phyloP scores from a whole-genome alignment of 345 rosid species.

The Euphorbia tirucalli region DNA sequence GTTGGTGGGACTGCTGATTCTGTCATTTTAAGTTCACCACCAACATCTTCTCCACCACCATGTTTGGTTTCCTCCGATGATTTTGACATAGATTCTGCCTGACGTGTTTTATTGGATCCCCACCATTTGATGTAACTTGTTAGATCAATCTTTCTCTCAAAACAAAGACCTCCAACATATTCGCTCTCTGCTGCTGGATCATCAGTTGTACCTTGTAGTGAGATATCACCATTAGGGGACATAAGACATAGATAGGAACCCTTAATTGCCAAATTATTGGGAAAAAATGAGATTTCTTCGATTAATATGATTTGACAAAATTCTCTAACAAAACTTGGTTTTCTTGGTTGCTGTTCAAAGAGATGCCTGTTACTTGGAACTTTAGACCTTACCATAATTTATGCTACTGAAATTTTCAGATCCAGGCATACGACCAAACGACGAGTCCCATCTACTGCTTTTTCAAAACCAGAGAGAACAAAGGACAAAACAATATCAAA shows the following conservation, averaged over 20 bases:
- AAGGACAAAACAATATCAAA: conserved; percentile 7
- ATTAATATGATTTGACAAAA: neutral
- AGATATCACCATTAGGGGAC: conserved; percentile 18
- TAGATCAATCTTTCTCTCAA: conserved; percentile 83
- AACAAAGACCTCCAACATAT: conserved; percentile 63
- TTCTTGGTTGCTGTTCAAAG: conserved; percentile 17
- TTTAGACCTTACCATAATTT: conserved; percentile 53
- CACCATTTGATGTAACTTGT: conserved; percentile 92
- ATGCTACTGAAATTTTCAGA: conserved; percentile 72
- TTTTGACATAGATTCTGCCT: conserved; percentile 56
- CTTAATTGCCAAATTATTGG: too few relatives aligned
- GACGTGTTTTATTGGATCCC: conserved; percentile 73
- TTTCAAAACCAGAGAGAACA: conserved; percentile 16
- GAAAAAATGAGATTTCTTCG: neutral
- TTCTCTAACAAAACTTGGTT: conserved; percentile 10
- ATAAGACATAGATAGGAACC: neutral
- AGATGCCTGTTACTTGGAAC: neutral
- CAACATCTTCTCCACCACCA: conserved; percentile 53
- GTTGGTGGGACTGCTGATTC: conserved; percentile 64
- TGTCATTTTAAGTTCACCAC: conserved; percentile 70
- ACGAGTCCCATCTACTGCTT: conserved; percentile 80
- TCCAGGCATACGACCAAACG: conserved; percentile 72
- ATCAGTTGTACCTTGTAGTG: conserved; percentile 54
- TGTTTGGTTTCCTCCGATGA: conserved; percentile 61
- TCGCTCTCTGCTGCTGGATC: conserved; percentile 72